Conservation (phyloP, 495 filamentous ascomycete species). For the Aspergillus ostianus region DNA sequence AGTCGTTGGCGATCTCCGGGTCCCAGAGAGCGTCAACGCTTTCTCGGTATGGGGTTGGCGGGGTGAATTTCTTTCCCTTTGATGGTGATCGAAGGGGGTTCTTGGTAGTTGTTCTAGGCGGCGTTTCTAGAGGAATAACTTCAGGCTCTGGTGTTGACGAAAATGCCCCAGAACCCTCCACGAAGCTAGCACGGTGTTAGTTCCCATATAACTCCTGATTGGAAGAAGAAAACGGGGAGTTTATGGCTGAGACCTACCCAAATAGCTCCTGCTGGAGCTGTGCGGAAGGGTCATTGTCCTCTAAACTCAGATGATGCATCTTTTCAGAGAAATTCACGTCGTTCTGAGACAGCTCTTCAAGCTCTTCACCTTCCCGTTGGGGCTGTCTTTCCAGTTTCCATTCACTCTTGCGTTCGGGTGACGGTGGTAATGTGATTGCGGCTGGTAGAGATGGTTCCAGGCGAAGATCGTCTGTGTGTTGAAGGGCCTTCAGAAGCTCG, state of each 20-base stretch:
- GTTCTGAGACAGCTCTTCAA: slow-evolving; percentile 3
- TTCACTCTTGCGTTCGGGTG: neutral
- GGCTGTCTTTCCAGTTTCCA: neutral
- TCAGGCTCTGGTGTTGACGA: slow-evolving; percentile 15
- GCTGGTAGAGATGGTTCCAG: slow-evolving; percentile 24
- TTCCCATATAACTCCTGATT: neutral
- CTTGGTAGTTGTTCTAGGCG: slow-evolving; percentile 46
- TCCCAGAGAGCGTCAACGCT: slow-evolving; percentile 81
- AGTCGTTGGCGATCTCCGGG: slow-evolving; percentile 69
- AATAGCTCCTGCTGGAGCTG: slow-evolving; percentile 22
- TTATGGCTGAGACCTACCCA: slow-evolving; percentile 20
- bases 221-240: slow-evolving; percentile 9
- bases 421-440: slow-evolving; percentile 19
- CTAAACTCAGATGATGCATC: slow-evolving; percentile 22
- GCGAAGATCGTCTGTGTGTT: slow-evolving; percentile 16
- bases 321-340: slow-evolving; percentile 26
- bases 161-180: slow-evolving; percentile 25
- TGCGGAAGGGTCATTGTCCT: slow-evolving; percentile 25
- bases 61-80: slow-evolving; percentile 47
- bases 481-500: slow-evolving; percentile 17
- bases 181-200: slow-evolving; percentile 19
- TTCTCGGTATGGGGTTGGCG: slow-evolving; percentile 59
- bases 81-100: slow-evolving; percentile 48
- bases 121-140: slow-evolving; percentile 32
- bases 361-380: neutral